Base-by-base conservation (phyloP, 1,284 basidiomycete species). In the Entoloma clypeatum region DNA sequence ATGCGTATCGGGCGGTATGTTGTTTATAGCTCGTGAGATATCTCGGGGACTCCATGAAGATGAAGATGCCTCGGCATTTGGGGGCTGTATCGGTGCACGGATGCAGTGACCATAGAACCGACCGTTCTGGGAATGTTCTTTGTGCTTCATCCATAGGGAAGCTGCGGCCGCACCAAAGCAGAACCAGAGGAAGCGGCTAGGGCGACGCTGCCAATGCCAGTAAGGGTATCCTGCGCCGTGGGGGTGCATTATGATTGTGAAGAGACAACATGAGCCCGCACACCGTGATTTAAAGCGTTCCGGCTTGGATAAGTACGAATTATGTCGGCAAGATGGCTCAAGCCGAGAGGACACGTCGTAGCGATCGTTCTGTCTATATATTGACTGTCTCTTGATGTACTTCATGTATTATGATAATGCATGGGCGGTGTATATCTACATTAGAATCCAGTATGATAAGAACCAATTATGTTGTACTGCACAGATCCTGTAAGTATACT, bases 161-260 rank as follows among this genome's bases (percentile, higher is more conserved):
- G 79, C 74, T 28, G 67, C 57, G 2, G 63, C 66, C 4, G 76
- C 81, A 41, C 83, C 82, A 47, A 84, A 19, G 48, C 71, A 10
- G 65, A 85, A 83, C 83, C 83, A 86, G 55, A 86, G 32, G 44
- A 81, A 32, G 47, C 83, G 79, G 21, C 72, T 74, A 24, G 74
- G 74, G 16, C 72, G 63, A 34, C 63, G 55, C 35, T 55, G 51
- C 45, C 55, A 56, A 38, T 61, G 61, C 46, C 60, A 62, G 54
- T 63, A 53, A 45, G 62, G 56, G 28, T 57, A 48, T 8, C n/a
- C n/a, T n/a, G 32, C 27, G 16, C 24, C 23, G 54, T 66, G 59
- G 2, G 63, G 64, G 41, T 69, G 51, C 66, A 71, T 72, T 6
- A 28, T 25, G 21, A 26, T n/a, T n/a, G n/a, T n/a, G n/a, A n/a